Evolutionary conservation across 129 eudicot genomes (phyloP), one percentile per base, ranked within the genome.

Genomic region (Silybum marianum): DNA sequence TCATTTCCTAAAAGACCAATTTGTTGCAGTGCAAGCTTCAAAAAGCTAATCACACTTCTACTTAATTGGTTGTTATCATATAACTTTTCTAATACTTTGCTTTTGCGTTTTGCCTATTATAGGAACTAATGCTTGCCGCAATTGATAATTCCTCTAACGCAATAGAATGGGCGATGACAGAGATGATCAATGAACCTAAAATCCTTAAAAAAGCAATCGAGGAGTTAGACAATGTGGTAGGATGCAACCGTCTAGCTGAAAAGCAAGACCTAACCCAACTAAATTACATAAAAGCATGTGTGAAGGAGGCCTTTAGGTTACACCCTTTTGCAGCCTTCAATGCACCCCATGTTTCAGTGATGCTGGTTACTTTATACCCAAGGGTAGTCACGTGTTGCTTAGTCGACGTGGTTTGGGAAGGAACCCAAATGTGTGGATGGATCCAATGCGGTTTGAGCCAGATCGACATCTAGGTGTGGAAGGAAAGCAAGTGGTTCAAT

Each of bases 241-340:
- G 86, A 3, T 12, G 28, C 2, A n/a, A 76, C 0, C 38, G 78
- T 32, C 16, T 70, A 25, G 86, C 77, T 1, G 73, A 83, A 51
- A 82, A 83, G 44, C 16, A 25, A 16, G 86, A 83, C 32, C 2
- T 83, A 3, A 63, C 78, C 5, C 48, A 77, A 18, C 74, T 83
- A 8, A 83, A 75, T 67, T 83, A 83, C 74, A 24, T 83, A 26
- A 83, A 77, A 67, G 82, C 86, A 22, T 83, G 86, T 32, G 30
- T 79, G 13, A 71, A 60, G 28, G 86, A 83, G 68, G 40, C 78
- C 30, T 77, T 83, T 58, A 46, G 86, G 32, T 19, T 77, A 60
- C 86, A 77, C 58, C 86, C 86, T 39, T 48, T 48, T 13, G 73
- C 28, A 51, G 66, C 86, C 21, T 77, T 83, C 34, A 21, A 71